Evolutionary conservation across 805 yeast genomes (phyloP), one percentile per base, ranked within the genome.

Genomic region (Metschnikowia gelsemii): DNA sequence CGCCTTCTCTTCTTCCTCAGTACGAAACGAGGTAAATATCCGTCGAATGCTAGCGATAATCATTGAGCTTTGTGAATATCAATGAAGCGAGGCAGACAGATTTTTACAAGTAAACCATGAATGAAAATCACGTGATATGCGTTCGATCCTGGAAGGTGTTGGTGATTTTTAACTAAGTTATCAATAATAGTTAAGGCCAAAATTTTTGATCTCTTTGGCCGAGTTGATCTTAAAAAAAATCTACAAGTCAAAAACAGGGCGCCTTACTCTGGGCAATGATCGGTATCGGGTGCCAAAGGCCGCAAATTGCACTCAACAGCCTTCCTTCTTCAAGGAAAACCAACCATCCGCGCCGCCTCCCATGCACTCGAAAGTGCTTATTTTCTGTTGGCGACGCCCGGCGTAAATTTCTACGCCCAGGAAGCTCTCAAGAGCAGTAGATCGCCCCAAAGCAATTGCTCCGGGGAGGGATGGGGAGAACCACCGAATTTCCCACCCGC

Each of bases 1-100:
- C 38, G 72, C 66, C 37, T 90, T 67, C 59, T 88, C 96, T 53
- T 87, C 96, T 51, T 87, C 95, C 48, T 87, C 95, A 2, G 93
- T 78, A 14, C 96, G 65, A 56, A 87, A 87, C 4, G 93, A 83
- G 17, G 89, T 80, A 57, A 87, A 87, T 31, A 87, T 82, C 43
- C 87, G 69, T 35, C 96, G 66, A 31, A 88, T 76, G 55, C 88
- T 87, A 32, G 86, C 88, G 32, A 87, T 67, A 52, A 82, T 80
- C 82, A 70, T 78, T 37, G 31, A n/a, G n/a, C n/a, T n/a, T n/a
- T n/a, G n/a, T n/a, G n/a, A n/a, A n/a, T n/a, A n/a, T n/a, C n/a
- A n/a, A n/a, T n/a, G n/a, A n/a, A n/a, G n/a, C n/a, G n/a, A n/a
- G n/a, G n/a, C n/a, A n/a, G n/a, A n/a, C n/a, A n/a, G n/a, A n/a